phyloP scores from a whole-genome alignment of 805 yeast genomes.

The Candida ficus region DNA sequence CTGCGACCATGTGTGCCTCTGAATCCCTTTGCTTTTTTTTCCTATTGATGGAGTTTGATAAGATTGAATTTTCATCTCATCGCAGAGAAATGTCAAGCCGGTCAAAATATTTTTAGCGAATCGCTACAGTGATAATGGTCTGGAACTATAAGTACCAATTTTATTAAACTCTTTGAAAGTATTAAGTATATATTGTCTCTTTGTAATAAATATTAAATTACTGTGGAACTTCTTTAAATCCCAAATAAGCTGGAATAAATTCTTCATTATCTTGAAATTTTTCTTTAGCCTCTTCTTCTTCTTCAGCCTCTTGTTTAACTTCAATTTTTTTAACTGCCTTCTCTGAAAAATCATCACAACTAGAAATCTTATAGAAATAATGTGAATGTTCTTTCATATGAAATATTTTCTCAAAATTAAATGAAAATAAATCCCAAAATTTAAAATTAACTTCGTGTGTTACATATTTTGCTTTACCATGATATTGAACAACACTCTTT shows the following conservation, averaged over 20 bases:
- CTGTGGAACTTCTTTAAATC: no score
- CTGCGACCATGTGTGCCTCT: constrained; percentile 19
- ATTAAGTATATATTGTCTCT: no score
- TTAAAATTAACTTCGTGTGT: constrained; percentile 13
- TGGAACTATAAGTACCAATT: no score
- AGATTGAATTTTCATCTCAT: background rate
- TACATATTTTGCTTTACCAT: constrained; percentile 13
- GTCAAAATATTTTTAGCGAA: background rate
- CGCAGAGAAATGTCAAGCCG: no score
- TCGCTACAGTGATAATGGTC: background rate
- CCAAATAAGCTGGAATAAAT: no score
- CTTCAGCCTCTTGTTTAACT: background rate
- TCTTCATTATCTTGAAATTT: no score
- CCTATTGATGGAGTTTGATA: no score
- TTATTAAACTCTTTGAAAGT: no score
- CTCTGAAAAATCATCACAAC: constrained; percentile 14
- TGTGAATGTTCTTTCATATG: constrained; percentile 17
- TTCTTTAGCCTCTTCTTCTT: background rate
- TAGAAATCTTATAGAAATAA: constrained; percentile 17
- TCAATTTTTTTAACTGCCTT: constrained; percentile 1
- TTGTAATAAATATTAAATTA: no score
- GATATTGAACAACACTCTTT: constrained; percentile 12
- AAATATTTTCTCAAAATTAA: constrained; percentile 12
- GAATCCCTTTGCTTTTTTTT: no score
- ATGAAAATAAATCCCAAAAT: constrained; percentile 15